Base-by-base conservation (phyloP, 176 grass and related monocot species). In the Saccharum spontaneum region DNA sequence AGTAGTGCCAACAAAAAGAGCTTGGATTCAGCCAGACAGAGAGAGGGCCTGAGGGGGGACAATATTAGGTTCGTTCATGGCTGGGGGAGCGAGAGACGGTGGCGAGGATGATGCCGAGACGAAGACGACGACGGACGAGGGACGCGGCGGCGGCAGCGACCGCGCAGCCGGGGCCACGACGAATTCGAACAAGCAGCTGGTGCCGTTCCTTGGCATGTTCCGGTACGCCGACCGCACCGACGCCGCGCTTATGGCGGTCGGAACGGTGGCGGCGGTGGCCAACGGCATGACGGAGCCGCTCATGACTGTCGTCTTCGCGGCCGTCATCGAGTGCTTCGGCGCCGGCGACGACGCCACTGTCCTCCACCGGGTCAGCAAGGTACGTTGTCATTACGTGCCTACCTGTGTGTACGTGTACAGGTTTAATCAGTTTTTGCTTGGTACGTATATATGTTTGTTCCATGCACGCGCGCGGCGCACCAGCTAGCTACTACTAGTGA, bases 311-410 rank as follows among this genome's bases (percentile, higher is more conserved):
- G 46, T 95, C 44, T 90, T 95, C 80, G 24, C 87, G 0, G 43
- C 73, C 15, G 69, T 90, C 52, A 68, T 92, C 79, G 82, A 94
- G 26, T 37, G 82, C 52, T 94, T 92, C 46, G 93, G 93, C 36
- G 55, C 62, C 24, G 79, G 82, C 44, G 84, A 75, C 69, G 6
- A 2, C 69, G n/a, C 12, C 28, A 63, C 82, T 10, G 14, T 92
- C 41, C 69, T 94, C 79, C 65, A 46, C 63, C 87, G 90, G 24
- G 82, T 92, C 71, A 90, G 64, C 85, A 92, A 92, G 93, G 93
- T 92, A n/a, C 44, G 3, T 44, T 44, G 0, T 11, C 2, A 6
- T 1, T 20, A 5, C 30, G 31, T 36, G 1, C 31, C 0, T 55
- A 4, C 28, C 2, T 37, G 36, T 40, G 4, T 3, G 39, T 40